Base-by-base conservation (phyloP, 2,329 filamentous ascomycete genomes). In the Daldinia sp. region DNA sequence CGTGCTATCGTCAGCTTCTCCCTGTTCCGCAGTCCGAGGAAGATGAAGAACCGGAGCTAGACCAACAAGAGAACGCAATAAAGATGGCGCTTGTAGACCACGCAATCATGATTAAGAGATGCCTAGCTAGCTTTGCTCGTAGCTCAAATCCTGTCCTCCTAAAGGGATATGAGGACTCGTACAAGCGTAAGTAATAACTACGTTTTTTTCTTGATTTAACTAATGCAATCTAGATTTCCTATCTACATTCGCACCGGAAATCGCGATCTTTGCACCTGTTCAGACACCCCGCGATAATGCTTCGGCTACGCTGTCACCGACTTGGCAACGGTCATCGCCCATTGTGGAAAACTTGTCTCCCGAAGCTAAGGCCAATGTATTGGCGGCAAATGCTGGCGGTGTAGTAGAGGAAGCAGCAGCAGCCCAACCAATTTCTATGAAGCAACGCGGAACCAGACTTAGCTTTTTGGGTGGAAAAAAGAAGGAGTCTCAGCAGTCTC, bases 81-180 rank as follows among this genome's bases (percentile, higher is more conserved):
- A 90, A 90, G 72, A 91, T 94, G 75, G 91, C 93, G 0, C 83
- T 98, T 27, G 85, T 96, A 39, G 95, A 98, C 72, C 94, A 98
- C 76, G 92, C 93, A 2, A 85, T 96, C 62, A 89, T 92, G 76
- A 88, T 98, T 71, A 93, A 94, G 79, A 88, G 92, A 67, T 94
- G 92, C 71, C 78, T 98, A 66, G 82, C 82, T 3, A 83, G 88
- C 70, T 92, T 92, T 76, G 83, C 84, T 61, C 87, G 85, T 76
- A 87, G 83, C 79, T 84, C 77, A 35, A 87, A 85, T 76, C 86
- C 81, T 76, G 83, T 79, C 77, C 87, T 85, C 75, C 81, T 77
- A 70, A 81, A 77, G 64, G 81, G 79, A 43, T 80, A 85, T 29
- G 83, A 86, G 72, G 87, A 90, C 73, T 80, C 93, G 32, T 82